Base-by-base conservation (phyloP, 1,284 basidiomycete genomes). In the Austropuccinia psidii region DNA sequence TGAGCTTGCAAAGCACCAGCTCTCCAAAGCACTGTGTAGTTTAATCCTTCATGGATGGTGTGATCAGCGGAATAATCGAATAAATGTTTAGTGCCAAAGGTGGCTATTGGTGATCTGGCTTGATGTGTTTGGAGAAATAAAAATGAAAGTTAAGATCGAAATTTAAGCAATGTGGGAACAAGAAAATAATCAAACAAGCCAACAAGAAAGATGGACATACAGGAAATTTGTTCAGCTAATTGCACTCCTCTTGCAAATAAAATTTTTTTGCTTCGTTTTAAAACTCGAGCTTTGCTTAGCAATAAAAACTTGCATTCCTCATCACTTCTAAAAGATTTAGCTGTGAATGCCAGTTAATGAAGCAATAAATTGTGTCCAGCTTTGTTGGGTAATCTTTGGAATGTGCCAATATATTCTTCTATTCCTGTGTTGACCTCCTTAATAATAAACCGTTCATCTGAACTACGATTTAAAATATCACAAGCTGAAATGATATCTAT, bases 391-490 rank as follows among this genome's bases (percentile, higher is more conserved):
- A 95, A 83, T 47, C 89, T 87, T 39, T 93, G 90, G 17, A 98
- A 85, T 0, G 91, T 89, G 1, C 93, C 93, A 60, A 95, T 89
- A 80, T 96, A 93, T 1, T 93, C 90, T 1, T 93, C 92, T 0
- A 96, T 84, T 0, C 91, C 93, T 8, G 93, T 86, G 78, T 93
- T 91, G 8, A 93, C 89, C 85, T 97, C 93, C 82, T 92, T 91
- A 82, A 96, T 90, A 19, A 86, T 85, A 78, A 96, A 91, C 1
- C 79, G 78, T 0, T 86, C 81, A 76, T 87, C 84, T 0, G 85
- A 82, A 0, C 90, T 85, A 0, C 88, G 87, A 76, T 89, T 88
- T 0, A 93, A 85, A 13, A 96, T 85, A 79, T 96, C 93, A 79
- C 90, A 91, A 0, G 89, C 88, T 0, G 85, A 83, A 19, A 90